Percentiles rank a stretch among this genome's conserved stretches.
phyloP scores from a whole-genome alignment of 2,329 filamentous ascomycete genomes.

The Phialemoniopsis sp. region DNA sequence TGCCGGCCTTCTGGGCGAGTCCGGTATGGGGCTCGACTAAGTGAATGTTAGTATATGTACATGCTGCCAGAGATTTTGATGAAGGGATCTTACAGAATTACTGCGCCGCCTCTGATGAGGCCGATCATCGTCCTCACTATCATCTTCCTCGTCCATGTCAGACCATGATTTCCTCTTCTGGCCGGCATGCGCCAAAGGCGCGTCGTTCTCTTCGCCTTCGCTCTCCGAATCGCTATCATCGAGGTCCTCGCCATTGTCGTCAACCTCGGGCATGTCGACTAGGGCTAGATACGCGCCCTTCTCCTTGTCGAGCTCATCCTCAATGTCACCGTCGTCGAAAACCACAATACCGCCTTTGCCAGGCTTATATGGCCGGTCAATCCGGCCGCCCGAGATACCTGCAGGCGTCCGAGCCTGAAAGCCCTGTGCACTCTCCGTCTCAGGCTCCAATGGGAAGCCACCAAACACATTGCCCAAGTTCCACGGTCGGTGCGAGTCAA shows the following conservation, averaged over 20 bases:
- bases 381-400: conserved; percentile 70
- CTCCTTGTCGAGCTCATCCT: conserved; percentile 72
- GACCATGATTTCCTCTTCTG: conserved; percentile 80
- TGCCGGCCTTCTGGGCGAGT: conserved; percentile 57
- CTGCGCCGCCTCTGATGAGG: conserved; percentile 79
- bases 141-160: conserved; percentile 64
- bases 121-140: conserved; percentile 68
- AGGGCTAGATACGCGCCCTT: conserved; percentile 81
- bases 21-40: conserved; percentile 62
- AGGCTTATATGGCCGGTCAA: conserved; percentile 68
- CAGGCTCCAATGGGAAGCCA: conserved; percentile 55
- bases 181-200: conserved; percentile 33
- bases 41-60: conserved; percentile 30
- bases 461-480: conserved; percentile 93
- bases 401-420: conserved; percentile 48
- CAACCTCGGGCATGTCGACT: conserved; percentile 84
- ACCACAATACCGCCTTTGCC: conserved; percentile 87
- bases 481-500: conserved; percentile 90
- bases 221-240: conserved; percentile 54
- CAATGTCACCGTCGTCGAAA: conserved; percentile 94
- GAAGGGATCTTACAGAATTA: conserved; percentile 72
- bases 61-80: conserved; percentile 2
- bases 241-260: conserved; percentile 64
- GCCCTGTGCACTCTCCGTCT: conserved; percentile 25
- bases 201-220: conserved; percentile 52